A percentile compares a stretch with the other conserved stretches of the same genome.
phyloP scores from a whole-genome alignment of 768 basidiomycete species.

The Rhodosporidiobolus sp. region DNA sequence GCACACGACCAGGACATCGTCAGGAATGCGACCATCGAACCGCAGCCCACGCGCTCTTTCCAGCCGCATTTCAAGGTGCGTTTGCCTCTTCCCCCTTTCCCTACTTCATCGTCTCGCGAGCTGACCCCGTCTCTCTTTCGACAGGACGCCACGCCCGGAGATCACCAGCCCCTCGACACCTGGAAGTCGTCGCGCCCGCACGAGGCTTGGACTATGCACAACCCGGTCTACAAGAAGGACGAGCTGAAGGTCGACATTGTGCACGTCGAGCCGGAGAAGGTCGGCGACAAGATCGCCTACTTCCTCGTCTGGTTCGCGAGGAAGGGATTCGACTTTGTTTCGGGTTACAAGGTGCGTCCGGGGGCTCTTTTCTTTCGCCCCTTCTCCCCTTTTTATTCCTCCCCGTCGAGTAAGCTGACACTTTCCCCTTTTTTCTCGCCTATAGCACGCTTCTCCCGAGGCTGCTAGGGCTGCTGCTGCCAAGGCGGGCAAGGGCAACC shows the following conservation, averaged over 20 bases:
- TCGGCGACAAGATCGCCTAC: constrained; percentile 70
- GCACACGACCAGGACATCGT: no score
- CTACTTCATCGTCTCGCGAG: neutral
- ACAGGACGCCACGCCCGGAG: neutral
- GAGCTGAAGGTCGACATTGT: constrained; percentile 56
- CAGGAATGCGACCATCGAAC: neutral
- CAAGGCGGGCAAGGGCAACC: constrained; percentile 30
- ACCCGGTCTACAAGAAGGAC: constrained; percentile 78
- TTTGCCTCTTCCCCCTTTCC: neutral
- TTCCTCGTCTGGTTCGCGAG: constrained; percentile 61
- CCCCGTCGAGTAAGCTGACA: neutral
- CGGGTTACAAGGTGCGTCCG: constrained; percentile 68
- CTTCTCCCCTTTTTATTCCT: neutral
- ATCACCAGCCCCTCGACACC: constrained; percentile 11
- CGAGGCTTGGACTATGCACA: constrained; percentile 75
- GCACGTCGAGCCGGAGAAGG: constrained; percentile 61
- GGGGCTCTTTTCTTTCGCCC: constrained; percentile 50
- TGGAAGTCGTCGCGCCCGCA: constrained; percentile 42
- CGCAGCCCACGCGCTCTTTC: neutral
- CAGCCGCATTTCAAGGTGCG: neutral
- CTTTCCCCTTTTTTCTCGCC: neutral
- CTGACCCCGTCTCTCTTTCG: neutral
- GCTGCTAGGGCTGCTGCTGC: constrained; percentile 11
- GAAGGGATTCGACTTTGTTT: constrained; percentile 74
- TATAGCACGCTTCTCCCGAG: constrained; percentile 33